A percentile compares a stretch with the other conserved stretches of the same genome.
These are phyloP conservation scores for Cicer yamashitae DNA, from an alignment of 306 rosid genomes.

Conservation along the genomic window DNA sequence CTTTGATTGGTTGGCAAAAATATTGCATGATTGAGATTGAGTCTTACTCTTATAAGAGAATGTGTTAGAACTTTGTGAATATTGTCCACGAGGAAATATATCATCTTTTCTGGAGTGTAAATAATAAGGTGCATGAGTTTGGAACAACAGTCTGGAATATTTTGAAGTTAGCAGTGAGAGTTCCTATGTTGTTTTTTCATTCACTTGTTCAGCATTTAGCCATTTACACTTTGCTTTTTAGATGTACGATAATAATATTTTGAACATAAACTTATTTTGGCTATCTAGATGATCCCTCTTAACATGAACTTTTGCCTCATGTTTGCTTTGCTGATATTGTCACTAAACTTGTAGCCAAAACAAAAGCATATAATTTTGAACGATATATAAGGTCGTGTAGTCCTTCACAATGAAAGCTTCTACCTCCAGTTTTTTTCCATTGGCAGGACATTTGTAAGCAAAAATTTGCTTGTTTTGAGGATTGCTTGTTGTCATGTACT, in stretches of 20 bases:
- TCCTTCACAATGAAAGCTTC: conserved; percentile 7
- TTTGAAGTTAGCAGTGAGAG: neutral
- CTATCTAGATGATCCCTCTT: conserved; percentile 11
- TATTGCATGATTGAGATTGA: neutral
- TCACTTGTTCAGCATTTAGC: conserved; percentile 29
- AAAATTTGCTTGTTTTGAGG: conserved; percentile 1
- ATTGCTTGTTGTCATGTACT: neutral
- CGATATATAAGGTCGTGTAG: neutral
- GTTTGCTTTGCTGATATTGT: conserved; percentile 19
- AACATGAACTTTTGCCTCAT: conserved; percentile 9
- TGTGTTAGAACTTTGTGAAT: conserved; percentile 33
- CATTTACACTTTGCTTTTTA: conserved; percentile 15
- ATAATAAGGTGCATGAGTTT: conserved; percentile 6
- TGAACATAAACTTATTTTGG: conserved; percentile 2
- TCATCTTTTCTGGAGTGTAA: neutral
- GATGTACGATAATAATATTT: conserved; percentile 14
- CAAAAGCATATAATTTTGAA: conserved; percentile 3
- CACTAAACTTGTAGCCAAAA: conserved; percentile 10
- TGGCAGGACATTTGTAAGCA: neutral
- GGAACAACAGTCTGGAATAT: neutral
- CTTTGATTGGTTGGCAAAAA: conserved; percentile 2
- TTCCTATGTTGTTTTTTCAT: neutral
- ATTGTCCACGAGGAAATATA: conserved; percentile 3
- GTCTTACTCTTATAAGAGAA: neutral
- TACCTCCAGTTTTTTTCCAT: neutral